These are phyloP conservation scores for Sanghuangporus sanghuang DNA, from an alignment of 1,284 basidiomycete species.

Conservation along the genomic window DNA sequence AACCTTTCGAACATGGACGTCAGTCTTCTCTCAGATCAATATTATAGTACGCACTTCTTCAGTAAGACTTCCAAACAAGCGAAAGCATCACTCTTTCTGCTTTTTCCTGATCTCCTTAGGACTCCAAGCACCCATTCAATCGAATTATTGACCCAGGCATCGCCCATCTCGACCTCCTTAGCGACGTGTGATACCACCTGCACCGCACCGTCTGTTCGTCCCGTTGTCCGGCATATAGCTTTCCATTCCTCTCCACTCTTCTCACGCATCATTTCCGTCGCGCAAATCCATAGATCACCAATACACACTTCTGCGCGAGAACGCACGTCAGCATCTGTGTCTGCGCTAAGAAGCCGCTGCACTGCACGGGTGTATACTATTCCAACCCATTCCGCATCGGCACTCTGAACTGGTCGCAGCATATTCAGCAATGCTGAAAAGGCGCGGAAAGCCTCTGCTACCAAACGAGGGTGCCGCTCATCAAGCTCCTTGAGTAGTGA, in stretches of 20 bases:
- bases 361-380: slow-evolving; percentile 73
- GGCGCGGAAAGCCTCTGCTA: slow-evolving; percentile 79
- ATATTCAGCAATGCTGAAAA: slow-evolving; percentile 68
- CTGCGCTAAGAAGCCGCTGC: slow-evolving; percentile 66
- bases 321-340: slow-evolving; percentile 90
- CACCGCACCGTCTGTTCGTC: slow-evolving; percentile 68
- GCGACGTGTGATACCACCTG: slow-evolving; percentile 71
- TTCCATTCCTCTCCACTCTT: slow-evolving; percentile 75
- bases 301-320: slow-evolving; percentile 78
- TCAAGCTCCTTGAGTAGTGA: slow-evolving; percentile 33
- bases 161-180: slow-evolving; percentile 57
- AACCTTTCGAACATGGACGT: slow-evolving; percentile 42
- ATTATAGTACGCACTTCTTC: slow-evolving; percentile 41
- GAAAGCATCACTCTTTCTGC: slow-evolving; percentile 80
- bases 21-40: slow-evolving; percentile 12
- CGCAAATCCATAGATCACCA: slow-evolving; percentile 82
- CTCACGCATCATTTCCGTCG: slow-evolving; percentile 62
- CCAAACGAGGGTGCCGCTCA: slow-evolving; percentile 72
- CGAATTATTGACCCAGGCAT: slow-evolving; percentile 77
- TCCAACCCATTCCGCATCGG: slow-evolving; percentile 50
- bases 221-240: slow-evolving; percentile 72
- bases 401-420: slow-evolving; percentile 53
- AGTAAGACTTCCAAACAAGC: slow-evolving; percentile 72
- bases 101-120: slow-evolving; percentile 75
- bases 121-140: slow-evolving; percentile 76